Evolutionary conservation across 495 filamentous ascomycete species (phyloP), one percentile per base, ranked within the genome.

Genomic region (Chaetomium cochliodes): DNA sequence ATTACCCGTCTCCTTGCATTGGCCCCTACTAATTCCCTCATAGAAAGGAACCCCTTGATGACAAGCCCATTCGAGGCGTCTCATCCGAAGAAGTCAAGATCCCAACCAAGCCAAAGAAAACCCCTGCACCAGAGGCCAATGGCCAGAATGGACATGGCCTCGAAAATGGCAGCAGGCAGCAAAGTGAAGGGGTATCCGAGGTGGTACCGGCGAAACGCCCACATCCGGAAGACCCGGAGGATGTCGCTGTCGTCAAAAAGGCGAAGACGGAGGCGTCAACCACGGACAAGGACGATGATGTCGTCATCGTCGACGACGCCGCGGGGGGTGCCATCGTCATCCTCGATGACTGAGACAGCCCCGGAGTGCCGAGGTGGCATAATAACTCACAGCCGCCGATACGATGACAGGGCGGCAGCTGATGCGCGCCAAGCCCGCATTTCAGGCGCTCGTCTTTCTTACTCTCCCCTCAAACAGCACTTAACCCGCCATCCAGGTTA

Each of bases 401-500:
- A 12, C 30, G 51, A 46, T 72, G 39, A 60, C 11, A 37, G 33
- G 33, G 33, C 33, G 33, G 33, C 33, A 37, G 33, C 30, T 33
- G 30, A 7, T 33, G 30, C 7, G 30, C 30, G 30, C 7, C 30
- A 7, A 20, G n/a, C 44, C 44, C 5, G 41, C 6, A 22, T 3
- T 37, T 37, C 33, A 8, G 6, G 6, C 33, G 33, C 8, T 37
- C 33, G 6, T 37, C 33, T 37, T 37, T 37, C 8, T 37, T 30
- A 3, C 6, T 30, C 5, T 12, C 44, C 25, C 33, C 9, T 60
- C 44, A 60, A n/a, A 53, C 49, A 69, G 62, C 62, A 20, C 90
- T 92, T 60, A 93, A 70, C 1, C 92, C 92, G 20, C 92, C 92
- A 72, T 96, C 92, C n/a, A 96, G 80, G 69, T 91, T 92, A 11